Evolutionary conservation across 768 basidiomycete genomes (phyloP), one percentile per base, ranked within the genome.

Genomic region (Lenzites betulinus): DNA sequence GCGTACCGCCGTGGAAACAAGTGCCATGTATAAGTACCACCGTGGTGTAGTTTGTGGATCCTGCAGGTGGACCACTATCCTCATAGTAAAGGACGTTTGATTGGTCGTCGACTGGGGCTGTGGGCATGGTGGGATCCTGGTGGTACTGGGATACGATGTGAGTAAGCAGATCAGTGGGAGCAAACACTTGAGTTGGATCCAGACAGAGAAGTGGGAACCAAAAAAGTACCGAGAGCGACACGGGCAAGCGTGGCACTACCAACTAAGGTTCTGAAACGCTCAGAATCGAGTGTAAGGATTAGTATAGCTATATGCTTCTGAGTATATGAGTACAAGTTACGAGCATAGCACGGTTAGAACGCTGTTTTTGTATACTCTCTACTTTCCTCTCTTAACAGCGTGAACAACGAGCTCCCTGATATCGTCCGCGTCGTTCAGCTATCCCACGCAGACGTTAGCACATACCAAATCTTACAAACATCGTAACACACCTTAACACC

Each of bases 401-500:
- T 63, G 62, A 6, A 63, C 48, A 7, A 59, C 62, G 15, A 63
- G 30, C 35, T 63, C 62, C 54, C 46, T 58, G 33, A 63, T 63
- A 39, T 63, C 57, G 42, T 63, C 62, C 42, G 53, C 18, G 18
- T 63, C 62, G 42, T 54, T 54, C 46, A 63, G 46, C 62, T 63
- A 30, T 20, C 13, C 42, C 13, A 26, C 18, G 5, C 15, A 15
- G 15, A 15, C 18, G 18, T 15, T 18, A n/a, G 36, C 25, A 12
- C 16, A 50, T 26, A 20, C 38, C 12, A 8, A 15, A 7, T 16
- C 7, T 5, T 33, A 33, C 30, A 33, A 11, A 33, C 35, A 28
- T 12, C 13, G 16, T 13, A 20, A 59, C 67, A 26, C 53, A 71
- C 71, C 63, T 66, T 59, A 47, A 73, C 56, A 15, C 72, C 71